Evolutionary conservation across 2,329 filamentous ascomycete genomes (phyloP).

Genomic region (Simplicillium aogashimaense): DNA sequence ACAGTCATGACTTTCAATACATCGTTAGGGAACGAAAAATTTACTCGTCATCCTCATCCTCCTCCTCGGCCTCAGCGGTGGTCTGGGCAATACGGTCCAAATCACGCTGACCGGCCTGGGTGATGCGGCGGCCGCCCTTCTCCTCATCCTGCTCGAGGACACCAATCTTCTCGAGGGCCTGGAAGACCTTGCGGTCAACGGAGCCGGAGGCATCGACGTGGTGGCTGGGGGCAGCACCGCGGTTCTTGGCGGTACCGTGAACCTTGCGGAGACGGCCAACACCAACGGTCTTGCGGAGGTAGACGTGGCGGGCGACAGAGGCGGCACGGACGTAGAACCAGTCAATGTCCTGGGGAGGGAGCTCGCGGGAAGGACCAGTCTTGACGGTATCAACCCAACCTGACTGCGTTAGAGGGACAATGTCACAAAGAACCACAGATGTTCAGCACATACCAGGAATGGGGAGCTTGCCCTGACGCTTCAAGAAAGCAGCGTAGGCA

Average conservation of each 20-base stretch:
- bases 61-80: slow-evolving; percentile 62
- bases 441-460: slow-evolving; percentile 63
- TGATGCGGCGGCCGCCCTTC: slow-evolving; percentile 97
- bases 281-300: slow-evolving; percentile 98
- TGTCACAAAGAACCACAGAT: not conserved
- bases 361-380: slow-evolving; percentile 92
- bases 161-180: slow-evolving; percentile 98
- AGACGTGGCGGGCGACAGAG: slow-evolving; percentile 94
- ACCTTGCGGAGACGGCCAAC: slow-evolving; percentile 95
- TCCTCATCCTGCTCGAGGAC: slow-evolving; percentile 97
- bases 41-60: slow-evolving; percentile 58
- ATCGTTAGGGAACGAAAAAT: slow-evolving; percentile 11
- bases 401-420: slow-evolving; percentile 22
- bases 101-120: slow-evolving; percentile 96
- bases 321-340: slow-evolving; percentile 92
- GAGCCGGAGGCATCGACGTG: slow-evolving; percentile 92
- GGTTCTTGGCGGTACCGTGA: slow-evolving; percentile 96
- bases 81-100: slow-evolving; percentile 91
- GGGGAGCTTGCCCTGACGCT: slow-evolving; percentile 87
- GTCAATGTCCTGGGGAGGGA: slow-evolving; percentile 95
- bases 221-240: slow-evolving; percentile 79
- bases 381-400: slow-evolving; percentile 99
- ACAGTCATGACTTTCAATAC: not conserved
- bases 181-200: slow-evolving; percentile 95
- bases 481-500: slow-evolving; percentile 80